phyloP scores from a whole-genome alignment of 495 filamentous ascomycete species.

The Penicillium angulare region DNA sequence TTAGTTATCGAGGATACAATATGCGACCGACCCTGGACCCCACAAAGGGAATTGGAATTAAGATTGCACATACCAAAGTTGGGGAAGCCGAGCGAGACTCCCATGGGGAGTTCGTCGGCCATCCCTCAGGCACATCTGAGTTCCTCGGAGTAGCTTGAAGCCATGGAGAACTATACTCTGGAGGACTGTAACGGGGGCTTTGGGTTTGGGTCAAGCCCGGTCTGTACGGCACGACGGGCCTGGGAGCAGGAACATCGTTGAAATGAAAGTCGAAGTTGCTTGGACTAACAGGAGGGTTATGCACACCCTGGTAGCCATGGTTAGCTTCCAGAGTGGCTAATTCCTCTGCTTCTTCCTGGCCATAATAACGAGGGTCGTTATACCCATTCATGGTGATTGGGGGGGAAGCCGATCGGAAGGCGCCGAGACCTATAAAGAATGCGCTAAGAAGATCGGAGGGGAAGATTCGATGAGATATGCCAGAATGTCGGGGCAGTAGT shows the following conservation, averaged over 20 bases:
- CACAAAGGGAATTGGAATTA: no score
- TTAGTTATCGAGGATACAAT: no score
- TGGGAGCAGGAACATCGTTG: constrained; percentile 9
- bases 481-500: neutral
- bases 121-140: constrained; percentile 20
- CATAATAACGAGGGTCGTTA: constrained; percentile 1
- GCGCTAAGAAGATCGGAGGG: neutral
- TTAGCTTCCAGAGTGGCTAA: constrained; percentile 24
- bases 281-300: constrained; percentile 4
- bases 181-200: constrained; percentile 8
- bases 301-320: constrained; percentile 6
- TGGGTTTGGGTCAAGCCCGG: constrained; percentile 17
- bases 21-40: no score
- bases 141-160: constrained; percentile 19
- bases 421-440: neutral
- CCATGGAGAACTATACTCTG: constrained; percentile 21
- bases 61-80: constrained; percentile 28
- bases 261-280: constrained; percentile 19
- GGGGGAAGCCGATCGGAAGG: neutral
- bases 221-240: constrained; percentile 23
- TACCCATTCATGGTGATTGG: constrained; percentile 16
- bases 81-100: constrained; percentile 33
- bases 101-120: constrained; percentile 15
- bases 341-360: constrained; percentile 25
- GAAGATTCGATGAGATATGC: neutral